Percentiles rank a stretch among this genome's conserved stretches.
Evolutionary conservation across 108 stramenopile species (phyloP).

Genomic region (Skeletonema costatum): DNA sequence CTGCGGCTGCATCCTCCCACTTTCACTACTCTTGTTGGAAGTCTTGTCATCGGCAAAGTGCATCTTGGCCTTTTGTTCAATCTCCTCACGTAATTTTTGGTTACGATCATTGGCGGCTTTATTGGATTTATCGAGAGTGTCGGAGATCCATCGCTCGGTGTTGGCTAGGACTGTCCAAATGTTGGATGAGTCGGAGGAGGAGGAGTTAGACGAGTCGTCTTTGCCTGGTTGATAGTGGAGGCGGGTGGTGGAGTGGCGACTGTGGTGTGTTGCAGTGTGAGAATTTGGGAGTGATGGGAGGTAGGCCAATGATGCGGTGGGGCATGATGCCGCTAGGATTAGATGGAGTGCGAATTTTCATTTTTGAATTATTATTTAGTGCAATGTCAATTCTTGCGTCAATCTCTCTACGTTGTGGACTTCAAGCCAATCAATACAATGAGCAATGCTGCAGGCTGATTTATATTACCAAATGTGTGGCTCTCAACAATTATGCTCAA

Average conservation of each 20-base stretch:
- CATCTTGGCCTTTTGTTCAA: conserved; percentile 11
- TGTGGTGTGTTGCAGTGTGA: background rate
- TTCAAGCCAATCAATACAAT: too few species aligned
- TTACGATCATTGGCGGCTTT: conserved; percentile 11
- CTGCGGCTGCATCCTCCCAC: background rate
- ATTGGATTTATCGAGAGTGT: conserved; percentile 55
- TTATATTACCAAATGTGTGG: too few species aligned
- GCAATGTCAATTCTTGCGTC: too few species aligned
- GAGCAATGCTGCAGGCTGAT: too few species aligned
- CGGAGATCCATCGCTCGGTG: conserved; percentile 81
- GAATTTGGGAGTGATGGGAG: background rate
- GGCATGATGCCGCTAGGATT: background rate
- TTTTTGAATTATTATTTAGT: background rate
- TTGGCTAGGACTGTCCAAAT: conserved; percentile 69
- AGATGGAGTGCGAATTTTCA: background rate
- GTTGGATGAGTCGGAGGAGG: background rate
- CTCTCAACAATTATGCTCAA: too few species aligned
- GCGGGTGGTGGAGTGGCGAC: background rate
- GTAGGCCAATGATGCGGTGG: background rate
- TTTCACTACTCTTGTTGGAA: background rate
- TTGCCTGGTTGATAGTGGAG: background rate
- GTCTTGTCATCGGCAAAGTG: conserved; percentile 34
- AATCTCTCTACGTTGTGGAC: too few species aligned
- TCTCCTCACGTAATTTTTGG: background rate
- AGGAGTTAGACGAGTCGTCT: background rate